These are phyloP conservation scores for Apostasia shenzhenica DNA, from an alignment of 106 monocot species.

Conservation along the genomic window DNA sequence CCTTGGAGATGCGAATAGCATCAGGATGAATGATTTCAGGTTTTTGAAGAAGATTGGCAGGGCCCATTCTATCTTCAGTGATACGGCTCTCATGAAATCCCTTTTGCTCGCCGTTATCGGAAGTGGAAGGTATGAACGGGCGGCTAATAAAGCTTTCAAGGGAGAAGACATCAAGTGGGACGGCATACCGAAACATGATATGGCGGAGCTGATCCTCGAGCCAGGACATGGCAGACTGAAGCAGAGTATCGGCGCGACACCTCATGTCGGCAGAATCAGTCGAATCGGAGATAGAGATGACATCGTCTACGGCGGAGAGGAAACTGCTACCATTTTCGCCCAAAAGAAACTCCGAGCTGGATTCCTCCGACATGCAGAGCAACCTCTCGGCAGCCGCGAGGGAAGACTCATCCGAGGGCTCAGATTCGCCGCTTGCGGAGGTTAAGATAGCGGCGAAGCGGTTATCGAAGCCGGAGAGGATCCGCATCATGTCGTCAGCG, in stretches of 20 bases:
- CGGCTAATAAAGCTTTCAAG: conserved; percentile 13
- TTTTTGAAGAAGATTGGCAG: conserved; percentile 16
- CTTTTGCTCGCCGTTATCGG: background rate
- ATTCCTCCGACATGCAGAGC: conserved; percentile 12
- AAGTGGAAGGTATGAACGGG: conserved; percentile 21
- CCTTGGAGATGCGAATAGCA: conserved; percentile 14
- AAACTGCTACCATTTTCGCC: conserved; percentile 33
- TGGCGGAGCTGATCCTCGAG: conserved; percentile 59
- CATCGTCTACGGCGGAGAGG: conserved; percentile 30
- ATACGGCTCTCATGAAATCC: conserved; percentile 35
- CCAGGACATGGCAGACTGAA: conserved; percentile 49
- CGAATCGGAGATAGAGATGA: conserved; percentile 14
- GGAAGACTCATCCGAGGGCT: background rate
- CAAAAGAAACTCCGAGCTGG: conserved; percentile 22
- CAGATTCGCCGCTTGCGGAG: conserved; percentile 7
- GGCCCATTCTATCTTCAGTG: conserved; percentile 23
- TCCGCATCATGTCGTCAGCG: conserved; percentile 73
- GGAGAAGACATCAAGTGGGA: conserved; percentile 23
- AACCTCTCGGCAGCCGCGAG: background rate
- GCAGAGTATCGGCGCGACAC: conserved; percentile 24
- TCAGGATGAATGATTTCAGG: conserved; percentile 23
- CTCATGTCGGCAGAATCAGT: background rate
- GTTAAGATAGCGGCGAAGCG: conserved; percentile 31
- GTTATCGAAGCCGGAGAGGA: conserved; percentile 75
- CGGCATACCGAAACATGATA: conserved; percentile 29